Percentiles rank a stretch among this genome's conserved stretches.
These are phyloP conservation scores for Eleusine coracana DNA, from an alignment of 176 grass and related monocot species.

Conservation along the genomic window DNA sequence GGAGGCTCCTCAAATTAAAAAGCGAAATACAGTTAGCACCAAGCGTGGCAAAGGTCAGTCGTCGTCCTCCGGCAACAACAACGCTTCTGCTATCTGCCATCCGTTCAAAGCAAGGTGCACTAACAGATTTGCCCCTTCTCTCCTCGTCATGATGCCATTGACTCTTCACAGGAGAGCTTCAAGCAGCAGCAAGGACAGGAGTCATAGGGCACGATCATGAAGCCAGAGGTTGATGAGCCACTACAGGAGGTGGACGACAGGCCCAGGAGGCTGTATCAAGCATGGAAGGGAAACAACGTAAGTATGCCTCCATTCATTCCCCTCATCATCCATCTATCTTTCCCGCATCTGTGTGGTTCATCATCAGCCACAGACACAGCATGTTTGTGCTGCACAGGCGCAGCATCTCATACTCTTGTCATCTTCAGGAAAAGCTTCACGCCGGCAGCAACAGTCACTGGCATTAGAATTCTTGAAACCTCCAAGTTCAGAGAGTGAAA, in stretches of 20 bases:
- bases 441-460: not conserved
- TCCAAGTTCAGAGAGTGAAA: not conserved
- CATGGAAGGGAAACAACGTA: conserved; percentile 78
- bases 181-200: not conserved
- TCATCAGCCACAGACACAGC: not conserved
- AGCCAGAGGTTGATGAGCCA: not conserved
- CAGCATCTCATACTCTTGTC: not conserved
- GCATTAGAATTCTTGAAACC: not conserved
- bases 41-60: not conserved
- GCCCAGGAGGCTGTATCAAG: conserved; percentile 54
- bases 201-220: conserved; percentile 17
- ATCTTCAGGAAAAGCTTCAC: not conserved
- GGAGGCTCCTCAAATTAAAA: conserved; percentile 21
- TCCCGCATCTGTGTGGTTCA: not conserved
- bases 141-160: conserved; percentile 5
- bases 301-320: not conserved
- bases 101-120: conserved; percentile 20
- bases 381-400: no score
- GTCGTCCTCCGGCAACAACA: conserved; percentile 17
- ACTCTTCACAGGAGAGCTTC: not conserved
- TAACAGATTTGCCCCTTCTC: no score
- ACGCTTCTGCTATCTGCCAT: conserved; percentile 9
- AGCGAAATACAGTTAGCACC: conserved; percentile 3
- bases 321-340: not conserved
- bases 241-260: conserved; percentile 1